Evolutionary conservation across 169 alveolate species (phyloP).

Genomic region (Plasmodium cynomolgi): DNA sequence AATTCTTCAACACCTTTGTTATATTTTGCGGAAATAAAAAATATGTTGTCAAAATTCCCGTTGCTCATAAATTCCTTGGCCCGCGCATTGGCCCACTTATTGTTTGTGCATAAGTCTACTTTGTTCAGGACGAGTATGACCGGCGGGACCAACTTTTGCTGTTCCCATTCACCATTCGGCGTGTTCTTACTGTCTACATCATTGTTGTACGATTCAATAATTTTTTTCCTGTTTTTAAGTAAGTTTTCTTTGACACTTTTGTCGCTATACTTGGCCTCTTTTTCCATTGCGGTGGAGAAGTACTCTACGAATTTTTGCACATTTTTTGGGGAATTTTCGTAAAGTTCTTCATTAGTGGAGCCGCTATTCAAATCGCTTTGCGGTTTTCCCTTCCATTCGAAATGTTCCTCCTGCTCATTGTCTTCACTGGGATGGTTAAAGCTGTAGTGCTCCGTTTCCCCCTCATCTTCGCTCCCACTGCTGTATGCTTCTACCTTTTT

Average conservation of each 20-base stretch:
- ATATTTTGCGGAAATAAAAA: conserved; percentile 87
- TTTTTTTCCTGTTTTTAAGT: conserved; percentile 64
- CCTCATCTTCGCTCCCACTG: conserved; percentile 50
- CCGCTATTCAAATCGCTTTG: background rate
- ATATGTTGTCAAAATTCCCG: conserved; percentile 85
- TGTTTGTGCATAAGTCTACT: conserved; percentile 81
- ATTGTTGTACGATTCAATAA: conserved; percentile 33
- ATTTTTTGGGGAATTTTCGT: background rate
- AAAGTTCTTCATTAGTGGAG: background rate
- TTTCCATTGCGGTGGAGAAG: conserved; percentile 49
- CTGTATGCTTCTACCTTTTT: conserved; percentile 52
- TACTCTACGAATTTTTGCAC: conserved; percentile 21
- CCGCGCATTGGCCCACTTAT: conserved; percentile 84
- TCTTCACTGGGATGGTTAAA: background rate
- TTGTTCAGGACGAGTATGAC: conserved; percentile 85
- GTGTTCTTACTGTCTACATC: background rate
- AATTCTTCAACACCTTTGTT: conserved; percentile 83
- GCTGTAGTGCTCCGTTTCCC: background rate
- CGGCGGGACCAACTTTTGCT: conserved; percentile 71
- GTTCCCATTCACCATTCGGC: background rate
- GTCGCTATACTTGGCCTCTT: conserved; percentile 30
- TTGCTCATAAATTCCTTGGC: conserved; percentile 83
- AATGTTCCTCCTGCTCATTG: background rate
- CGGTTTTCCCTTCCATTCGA: background rate
- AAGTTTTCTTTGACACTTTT: conserved; percentile 59